Conservation (phyloP, 176 grass and related monocot genomes). For the Carex pumila region DNA sequence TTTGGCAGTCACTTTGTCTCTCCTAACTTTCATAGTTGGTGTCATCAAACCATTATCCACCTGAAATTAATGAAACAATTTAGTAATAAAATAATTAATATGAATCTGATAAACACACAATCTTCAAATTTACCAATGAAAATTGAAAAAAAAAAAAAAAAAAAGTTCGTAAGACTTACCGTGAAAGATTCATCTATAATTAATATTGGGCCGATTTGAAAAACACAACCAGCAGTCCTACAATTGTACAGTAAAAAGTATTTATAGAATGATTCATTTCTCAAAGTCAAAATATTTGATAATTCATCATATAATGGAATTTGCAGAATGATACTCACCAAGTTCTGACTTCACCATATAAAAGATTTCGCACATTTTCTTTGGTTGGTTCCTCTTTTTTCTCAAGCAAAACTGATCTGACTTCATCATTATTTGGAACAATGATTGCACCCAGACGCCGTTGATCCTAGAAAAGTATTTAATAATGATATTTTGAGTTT, state of each 20-base stretch:
- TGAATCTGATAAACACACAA: background rate
- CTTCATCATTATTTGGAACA: constrained; percentile 84
- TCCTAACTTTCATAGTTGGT: constrained; percentile 84
- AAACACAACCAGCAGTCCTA: constrained; percentile 56
- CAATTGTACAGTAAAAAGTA: constrained; percentile 2
- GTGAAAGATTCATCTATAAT: constrained; percentile 71
- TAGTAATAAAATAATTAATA: background rate
- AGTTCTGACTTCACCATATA: constrained; percentile 60
- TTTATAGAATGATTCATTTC: background rate
- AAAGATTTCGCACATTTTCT: constrained; percentile 45
- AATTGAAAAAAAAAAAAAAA: background rate
- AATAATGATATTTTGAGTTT: background rate
- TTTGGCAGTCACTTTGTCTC: constrained; percentile 54
- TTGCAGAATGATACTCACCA: constrained; percentile 37
- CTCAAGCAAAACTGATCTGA: constrained; percentile 34
- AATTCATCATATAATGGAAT: background rate
- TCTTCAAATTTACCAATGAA: background rate
- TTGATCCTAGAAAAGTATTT: constrained; percentile 48
- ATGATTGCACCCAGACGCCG: constrained; percentile 71
- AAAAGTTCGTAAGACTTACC: constrained; percentile 18
- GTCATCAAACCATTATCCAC: constrained; percentile 92
- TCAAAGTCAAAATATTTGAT: background rate
- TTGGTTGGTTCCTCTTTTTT: constrained; percentile 24
- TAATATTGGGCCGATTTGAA: constrained; percentile 68
- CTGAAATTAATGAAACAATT: constrained; percentile 23